Percentiles rank a stretch among this genome's conserved stretches.
Conservation (phyloP, 2,329 filamentous ascomycete genomes). For the Alternaria postmessia region DNA sequence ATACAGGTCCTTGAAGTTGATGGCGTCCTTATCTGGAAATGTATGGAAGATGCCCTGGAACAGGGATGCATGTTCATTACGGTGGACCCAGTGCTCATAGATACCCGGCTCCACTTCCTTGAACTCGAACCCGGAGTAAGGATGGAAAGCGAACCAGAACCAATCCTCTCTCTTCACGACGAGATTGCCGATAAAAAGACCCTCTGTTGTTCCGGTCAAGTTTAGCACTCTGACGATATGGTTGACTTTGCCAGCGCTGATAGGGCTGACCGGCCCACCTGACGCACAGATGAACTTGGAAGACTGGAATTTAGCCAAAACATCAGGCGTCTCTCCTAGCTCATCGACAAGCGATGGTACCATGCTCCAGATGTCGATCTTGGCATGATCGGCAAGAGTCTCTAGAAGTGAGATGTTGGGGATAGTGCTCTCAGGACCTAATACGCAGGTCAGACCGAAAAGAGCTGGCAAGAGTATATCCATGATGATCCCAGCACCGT, state of each 20-base stretch:
- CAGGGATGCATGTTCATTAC: slow-evolving; percentile 34
- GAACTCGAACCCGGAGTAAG: slow-evolving; percentile 33
- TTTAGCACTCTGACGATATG: slow-evolving; percentile 27
- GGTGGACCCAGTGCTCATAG: slow-evolving; percentile 50
- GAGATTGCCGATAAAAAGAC: slow-evolving; percentile 31
- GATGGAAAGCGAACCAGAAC: slow-evolving; percentile 36
- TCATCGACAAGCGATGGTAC: slow-evolving; percentile 37
- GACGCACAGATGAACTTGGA: slow-evolving; percentile 46
- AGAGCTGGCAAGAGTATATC: slow-evolving; percentile 52
- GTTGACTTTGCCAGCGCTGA: slow-evolving; percentile 28
- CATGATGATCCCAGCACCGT: slow-evolving; percentile 54
- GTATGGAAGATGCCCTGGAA: slow-evolving; percentile 37
- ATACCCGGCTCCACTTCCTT: slow-evolving; percentile 33
- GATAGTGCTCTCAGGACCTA: slow-evolving; percentile 48
- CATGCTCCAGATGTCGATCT: slow-evolving; percentile 41
- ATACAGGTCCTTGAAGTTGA: slow-evolving; percentile 35
- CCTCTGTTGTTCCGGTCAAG: slow-evolving; percentile 35
- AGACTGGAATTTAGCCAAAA: slow-evolving; percentile 27
- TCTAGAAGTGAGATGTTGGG: slow-evolving; percentile 51
- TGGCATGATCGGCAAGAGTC: slow-evolving; percentile 41
- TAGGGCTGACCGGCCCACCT: slow-evolving; percentile 38
- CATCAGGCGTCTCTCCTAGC: slow-evolving; percentile 29
- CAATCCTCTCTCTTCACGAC: slow-evolving; percentile 25
- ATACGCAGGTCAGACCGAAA: slow-evolving; percentile 47
- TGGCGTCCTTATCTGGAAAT: slow-evolving; percentile 22